Conservation (phyloP, 2,329 filamentous ascomycete genomes). For the Colletotrichum brevisporum region DNA sequence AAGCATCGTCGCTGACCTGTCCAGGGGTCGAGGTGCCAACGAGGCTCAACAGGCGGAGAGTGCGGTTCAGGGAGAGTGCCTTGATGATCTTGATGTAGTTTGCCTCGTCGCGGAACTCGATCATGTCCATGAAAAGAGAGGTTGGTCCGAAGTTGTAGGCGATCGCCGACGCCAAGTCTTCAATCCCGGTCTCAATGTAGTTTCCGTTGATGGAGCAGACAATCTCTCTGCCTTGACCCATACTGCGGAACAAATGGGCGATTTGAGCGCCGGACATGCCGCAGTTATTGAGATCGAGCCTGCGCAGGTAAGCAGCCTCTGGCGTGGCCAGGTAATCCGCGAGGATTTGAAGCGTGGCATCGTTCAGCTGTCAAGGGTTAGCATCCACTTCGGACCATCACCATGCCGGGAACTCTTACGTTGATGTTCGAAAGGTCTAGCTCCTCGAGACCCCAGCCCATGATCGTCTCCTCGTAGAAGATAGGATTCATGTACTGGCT, state of each 20-base stretch:
- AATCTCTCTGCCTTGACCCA: conserved; percentile 63
- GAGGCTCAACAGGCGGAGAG: conserved; percentile 67
- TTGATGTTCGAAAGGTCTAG: conserved; percentile 69
- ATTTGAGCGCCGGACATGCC: conserved; percentile 65
- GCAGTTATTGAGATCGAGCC: conserved; percentile 65
- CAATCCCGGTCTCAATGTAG: conserved; percentile 66
- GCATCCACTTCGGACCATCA: conserved; percentile 33
- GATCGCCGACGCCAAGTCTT: conserved; percentile 64
- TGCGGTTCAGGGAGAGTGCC: conserved; percentile 64
- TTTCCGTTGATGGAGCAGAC: conserved; percentile 66
- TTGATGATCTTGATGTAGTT: conserved; percentile 66
- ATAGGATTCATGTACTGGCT: conserved; percentile 60
- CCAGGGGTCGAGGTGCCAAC: conserved; percentile 67
- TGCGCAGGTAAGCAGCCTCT: conserved; percentile 57
- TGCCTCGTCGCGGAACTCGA: conserved; percentile 67
- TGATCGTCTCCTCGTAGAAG: conserved; percentile 60
- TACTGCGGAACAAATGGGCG: conserved; percentile 64
- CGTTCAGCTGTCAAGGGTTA: conserved; percentile 57
- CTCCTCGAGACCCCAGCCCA: conserved; percentile 64
- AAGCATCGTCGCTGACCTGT: conserved; percentile 61
- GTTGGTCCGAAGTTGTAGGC: conserved; percentile 62
- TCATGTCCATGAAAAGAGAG: conserved; percentile 68
- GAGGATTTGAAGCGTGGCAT: conserved; percentile 62
- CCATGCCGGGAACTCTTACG: conserved; percentile 50
- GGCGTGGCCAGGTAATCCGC: conserved; percentile 60